A percentile compares a stretch with the other conserved stretches of the same genome.
phyloP scores from a whole-genome alignment of 2,329 filamentous ascomycete genomes.

The Colletotrichum tabaci region DNA sequence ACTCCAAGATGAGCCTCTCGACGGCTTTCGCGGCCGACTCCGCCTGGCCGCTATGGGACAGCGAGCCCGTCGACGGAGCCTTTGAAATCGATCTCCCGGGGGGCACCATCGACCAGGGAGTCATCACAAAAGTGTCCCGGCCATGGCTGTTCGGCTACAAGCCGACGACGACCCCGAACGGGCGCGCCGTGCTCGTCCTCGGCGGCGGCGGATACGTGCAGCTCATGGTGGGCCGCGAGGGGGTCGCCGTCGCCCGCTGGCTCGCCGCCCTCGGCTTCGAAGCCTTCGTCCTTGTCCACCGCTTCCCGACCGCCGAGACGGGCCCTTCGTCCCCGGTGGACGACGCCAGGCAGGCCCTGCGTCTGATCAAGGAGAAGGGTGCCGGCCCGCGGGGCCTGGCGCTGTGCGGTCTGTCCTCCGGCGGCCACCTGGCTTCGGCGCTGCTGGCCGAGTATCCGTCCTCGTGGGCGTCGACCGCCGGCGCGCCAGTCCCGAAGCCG shows the following conservation, averaged over 20 bases:
- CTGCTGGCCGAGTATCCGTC: slow-evolving; percentile 44
- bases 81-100: slow-evolving; percentile 41
- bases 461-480: slow-evolving; percentile 36
- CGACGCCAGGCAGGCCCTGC: slow-evolving; percentile 44
- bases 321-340: slow-evolving; percentile 43
- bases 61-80: slow-evolving; percentile 35
- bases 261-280: slow-evolving; percentile 44
- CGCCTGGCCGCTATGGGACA: slow-evolving; percentile 43
- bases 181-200: slow-evolving; percentile 44
- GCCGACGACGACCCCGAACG: slow-evolving; percentile 39
- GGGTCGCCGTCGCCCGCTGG: slow-evolving; percentile 44
- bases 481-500: slow-evolving; percentile 33
- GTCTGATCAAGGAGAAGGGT: slow-evolving; percentile 31
- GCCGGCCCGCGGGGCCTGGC: slow-evolving; percentile 18
- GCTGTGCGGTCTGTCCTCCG: slow-evolving; percentile 45
- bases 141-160: slow-evolving; percentile 45
- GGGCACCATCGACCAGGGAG: slow-evolving; percentile 39
- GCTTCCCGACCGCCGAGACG: slow-evolving; percentile 43
- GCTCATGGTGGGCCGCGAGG: slow-evolving; percentile 46
- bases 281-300: slow-evolving; percentile 45
- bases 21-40: slow-evolving; percentile 38
- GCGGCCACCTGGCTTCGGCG: slow-evolving; percentile 44
- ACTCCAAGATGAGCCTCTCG: slow-evolving; percentile 24
- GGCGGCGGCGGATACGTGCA: slow-evolving; percentile 46
- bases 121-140: slow-evolving; percentile 39